phyloP scores from a whole-genome alignment of 2,329 filamentous ascomycete genomes.

The Aspergillus neoniger region DNA sequence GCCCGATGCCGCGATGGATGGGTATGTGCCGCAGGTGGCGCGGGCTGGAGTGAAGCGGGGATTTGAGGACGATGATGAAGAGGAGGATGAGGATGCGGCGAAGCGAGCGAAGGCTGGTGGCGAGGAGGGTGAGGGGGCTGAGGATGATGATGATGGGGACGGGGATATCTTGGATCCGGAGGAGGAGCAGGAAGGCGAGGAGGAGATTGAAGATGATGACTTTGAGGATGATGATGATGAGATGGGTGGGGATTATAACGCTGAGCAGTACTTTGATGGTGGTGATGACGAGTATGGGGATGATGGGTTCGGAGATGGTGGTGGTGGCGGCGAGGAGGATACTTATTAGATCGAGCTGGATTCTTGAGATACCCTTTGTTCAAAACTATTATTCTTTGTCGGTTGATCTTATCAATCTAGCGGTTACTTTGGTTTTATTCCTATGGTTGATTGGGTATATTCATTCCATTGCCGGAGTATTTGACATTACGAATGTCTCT shows the following conservation, averaged over 20 bases:
- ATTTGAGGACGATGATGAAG: constrained; percentile 50
- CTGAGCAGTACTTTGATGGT: constrained; percentile 64
- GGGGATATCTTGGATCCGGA: constrained; percentile 44
- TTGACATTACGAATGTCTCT: not conserved
- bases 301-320: constrained; percentile 58
- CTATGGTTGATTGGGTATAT: not conserved
- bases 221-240: constrained; percentile 63
- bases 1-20: constrained; percentile 35
- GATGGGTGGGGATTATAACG: constrained; percentile 63
- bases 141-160: constrained; percentile 45
- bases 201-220: constrained; percentile 59
- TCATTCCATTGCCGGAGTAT: not conserved
- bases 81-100: constrained; percentile 33
- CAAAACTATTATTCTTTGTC: constrained; percentile 15
- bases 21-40: constrained; percentile 26
- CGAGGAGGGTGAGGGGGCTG: constrained; percentile 33
- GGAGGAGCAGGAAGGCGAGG: constrained; percentile 54
- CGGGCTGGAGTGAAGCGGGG: constrained; percentile 37
- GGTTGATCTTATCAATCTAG: constrained; percentile 15
- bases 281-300: constrained; percentile 58
- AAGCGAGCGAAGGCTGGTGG: constrained; percentile 39
- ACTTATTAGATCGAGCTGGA: constrained; percentile 33
- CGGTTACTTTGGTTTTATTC: not conserved
- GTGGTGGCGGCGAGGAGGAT: constrained; percentile 54
- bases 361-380: constrained; percentile 33